Evolutionary conservation across 768 basidiomycete species (phyloP), one percentile per base, ranked within the genome.

Genomic region (Agrocybe praecox): DNA sequence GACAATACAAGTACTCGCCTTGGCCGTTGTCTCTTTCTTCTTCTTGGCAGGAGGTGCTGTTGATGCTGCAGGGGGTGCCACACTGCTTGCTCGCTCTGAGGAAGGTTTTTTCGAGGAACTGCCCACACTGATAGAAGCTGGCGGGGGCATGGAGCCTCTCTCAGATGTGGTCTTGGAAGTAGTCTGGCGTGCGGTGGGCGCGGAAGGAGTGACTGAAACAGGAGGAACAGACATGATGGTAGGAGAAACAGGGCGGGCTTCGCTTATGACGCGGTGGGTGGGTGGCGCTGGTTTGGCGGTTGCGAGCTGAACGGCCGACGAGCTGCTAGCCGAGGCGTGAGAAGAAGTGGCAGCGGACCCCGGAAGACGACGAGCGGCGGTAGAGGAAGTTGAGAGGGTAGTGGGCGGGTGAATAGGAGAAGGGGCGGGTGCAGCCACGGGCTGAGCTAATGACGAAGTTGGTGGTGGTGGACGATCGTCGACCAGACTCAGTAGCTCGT

Each of bases 401-500:
- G 36, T 14, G 14, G 36, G 36, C 36, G 36, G 36, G n/a, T 40
- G 36, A 3, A 26, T 4, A 19, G 45, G 12, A 26, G 18, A 33
- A n/a, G 45, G 21, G 4, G 45, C 5, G 15, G 45, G 14, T 26
- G 45, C 36, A 42, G 48, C 46, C 42, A 12, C 46, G 45, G 52
- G 46, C 19, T 18, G 52, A 46, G 44, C n/a, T 40, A n/a, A 4
- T 40, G 12, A 12, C 3, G 36, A 53, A 24, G 49, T 53, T 33
- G 49, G 53, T 26, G 26, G 52, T 21, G 49, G 60, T 6, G 47
- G 55, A 23, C 66, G 71, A 61, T 85, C 87, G 63, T 88, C 89
- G 26, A 91, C 74, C 22, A 91, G 74, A 62, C 87, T 88, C 55
- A 90, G 76, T 48, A 90, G 70, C 70, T 90, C 89, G 60, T 88